These are phyloP conservation scores for Verticillium dahliae DNA, from an alignment of 2,329 filamentous ascomycete genomes.

Conservation along the genomic window DNA sequence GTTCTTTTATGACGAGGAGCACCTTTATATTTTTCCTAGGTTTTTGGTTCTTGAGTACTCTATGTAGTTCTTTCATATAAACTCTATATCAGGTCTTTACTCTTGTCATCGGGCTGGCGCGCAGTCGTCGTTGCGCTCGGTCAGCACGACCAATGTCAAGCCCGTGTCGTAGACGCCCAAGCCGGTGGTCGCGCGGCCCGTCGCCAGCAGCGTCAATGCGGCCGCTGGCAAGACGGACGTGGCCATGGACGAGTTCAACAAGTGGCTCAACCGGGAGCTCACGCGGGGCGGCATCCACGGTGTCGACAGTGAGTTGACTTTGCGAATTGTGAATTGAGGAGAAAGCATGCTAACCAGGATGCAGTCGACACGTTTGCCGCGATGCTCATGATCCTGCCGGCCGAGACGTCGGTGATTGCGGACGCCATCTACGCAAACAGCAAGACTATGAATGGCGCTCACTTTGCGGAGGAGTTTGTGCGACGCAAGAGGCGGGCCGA, in stretches of 20 bases:
- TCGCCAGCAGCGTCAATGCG: conserved; percentile 37
- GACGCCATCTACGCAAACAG: conserved; percentile 85
- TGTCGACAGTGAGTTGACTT: conserved; percentile 41
- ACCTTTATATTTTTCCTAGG: no score
- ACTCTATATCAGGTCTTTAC: no score
- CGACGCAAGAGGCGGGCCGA: conserved; percentile 90
- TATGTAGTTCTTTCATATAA: no score
- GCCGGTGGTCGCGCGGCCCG: conserved; percentile 38
- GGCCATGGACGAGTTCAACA: conserved; percentile 87
- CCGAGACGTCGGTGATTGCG: conserved; percentile 74
- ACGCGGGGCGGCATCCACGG: conserved; percentile 59
- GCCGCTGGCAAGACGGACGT: conserved; percentile 31
- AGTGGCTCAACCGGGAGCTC: conserved; percentile 81
- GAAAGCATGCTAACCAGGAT: conserved; percentile 21
- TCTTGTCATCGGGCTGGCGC: no score
- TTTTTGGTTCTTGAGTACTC: no score
- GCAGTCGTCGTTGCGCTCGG: conserved; percentile 30
- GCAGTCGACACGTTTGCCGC: conserved; percentile 75
- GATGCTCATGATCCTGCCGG: conserved; percentile 67
- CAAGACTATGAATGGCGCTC: conserved; percentile 82
- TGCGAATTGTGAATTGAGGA: no score
- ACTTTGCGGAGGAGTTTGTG: conserved; percentile 92
- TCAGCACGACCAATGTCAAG: conserved; percentile 37
- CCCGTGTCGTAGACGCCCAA: conserved; percentile 37
- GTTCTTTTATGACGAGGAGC: no score